phyloP scores from a whole-genome alignment of 2,329 filamentous ascomycete species.

The Colletotrichum higginsianum region DNA sequence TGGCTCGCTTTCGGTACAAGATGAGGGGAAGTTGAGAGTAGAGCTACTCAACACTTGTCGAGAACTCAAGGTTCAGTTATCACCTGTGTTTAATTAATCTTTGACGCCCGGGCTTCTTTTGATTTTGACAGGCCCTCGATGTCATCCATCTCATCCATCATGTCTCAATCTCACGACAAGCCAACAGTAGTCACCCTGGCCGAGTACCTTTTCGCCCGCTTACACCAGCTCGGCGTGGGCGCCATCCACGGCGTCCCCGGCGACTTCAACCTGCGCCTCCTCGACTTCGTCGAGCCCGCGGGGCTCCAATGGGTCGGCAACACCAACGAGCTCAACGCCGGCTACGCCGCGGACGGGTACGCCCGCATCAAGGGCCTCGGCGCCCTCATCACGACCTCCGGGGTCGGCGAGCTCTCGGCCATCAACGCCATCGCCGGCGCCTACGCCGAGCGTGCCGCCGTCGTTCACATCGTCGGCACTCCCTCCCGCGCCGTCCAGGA shows the following conservation, averaged over 20 bases:
- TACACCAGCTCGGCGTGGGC: slow-evolving; percentile 71
- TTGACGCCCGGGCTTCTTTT: no score
- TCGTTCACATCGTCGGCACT: slow-evolving; percentile 72
- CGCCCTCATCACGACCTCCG: slow-evolving; percentile 71
- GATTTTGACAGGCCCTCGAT: no score
- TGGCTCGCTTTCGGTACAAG: not conserved
- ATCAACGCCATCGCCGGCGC: slow-evolving; percentile 73
- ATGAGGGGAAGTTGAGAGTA: slow-evolving; percentile 7
- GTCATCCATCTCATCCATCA: not conserved
- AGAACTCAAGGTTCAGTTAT: no score
- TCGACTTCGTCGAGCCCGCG: slow-evolving; percentile 55
- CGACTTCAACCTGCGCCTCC: slow-evolving; percentile 56
- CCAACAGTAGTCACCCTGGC: slow-evolving; percentile 59
- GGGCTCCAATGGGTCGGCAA: slow-evolving; percentile 65
- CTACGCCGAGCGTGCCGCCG: slow-evolving; percentile 68
- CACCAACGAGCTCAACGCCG: slow-evolving; percentile 71
- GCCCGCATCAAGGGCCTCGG: slow-evolving; percentile 66
- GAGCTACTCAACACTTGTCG: no score
- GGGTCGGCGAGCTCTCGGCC: slow-evolving; percentile 71
- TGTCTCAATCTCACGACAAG: not conserved
- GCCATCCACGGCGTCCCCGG: slow-evolving; percentile 68
- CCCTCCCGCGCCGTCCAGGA: slow-evolving; percentile 61
- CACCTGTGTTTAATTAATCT: no score
- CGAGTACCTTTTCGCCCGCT: slow-evolving; percentile 73
- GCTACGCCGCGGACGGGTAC: slow-evolving; percentile 72